Conservation (phyloP, 2,329 filamentous ascomycete genomes). For the Zasmidium angulare region DNA sequence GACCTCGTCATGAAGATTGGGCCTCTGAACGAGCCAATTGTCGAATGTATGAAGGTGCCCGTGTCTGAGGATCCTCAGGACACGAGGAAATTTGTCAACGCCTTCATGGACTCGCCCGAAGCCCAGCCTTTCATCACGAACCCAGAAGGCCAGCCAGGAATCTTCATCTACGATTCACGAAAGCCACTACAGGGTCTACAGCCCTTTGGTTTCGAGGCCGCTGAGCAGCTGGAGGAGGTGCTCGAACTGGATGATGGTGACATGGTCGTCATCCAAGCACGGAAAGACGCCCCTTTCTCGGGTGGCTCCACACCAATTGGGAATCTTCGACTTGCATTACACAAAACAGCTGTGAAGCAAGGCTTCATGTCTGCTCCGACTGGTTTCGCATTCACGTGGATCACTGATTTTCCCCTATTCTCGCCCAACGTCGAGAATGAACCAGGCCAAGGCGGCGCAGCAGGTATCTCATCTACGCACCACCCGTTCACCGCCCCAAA, state of each 20-base stretch:
- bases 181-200: slow-evolving; percentile 76
- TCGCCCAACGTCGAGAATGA: slow-evolving; percentile 65
- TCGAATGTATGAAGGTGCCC: slow-evolving; percentile 73
- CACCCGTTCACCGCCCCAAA: slow-evolving; percentile 94
- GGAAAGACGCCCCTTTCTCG: slow-evolving; percentile 61
- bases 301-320: slow-evolving; percentile 75
- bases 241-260: slow-evolving; percentile 68
- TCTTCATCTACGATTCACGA: slow-evolving; percentile 71
- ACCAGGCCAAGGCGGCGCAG: slow-evolving; percentile 76
- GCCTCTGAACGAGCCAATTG: slow-evolving; percentile 62
- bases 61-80: slow-evolving; percentile 54
- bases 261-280: slow-evolving; percentile 77
- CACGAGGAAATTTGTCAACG: slow-evolving; percentile 61
- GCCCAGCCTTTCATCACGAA: slow-evolving; percentile 63
- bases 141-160: slow-evolving; percentile 73
- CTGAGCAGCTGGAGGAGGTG: slow-evolving; percentile 56
- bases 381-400: slow-evolving; percentile 74
- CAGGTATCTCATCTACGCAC: slow-evolving; percentile 83
- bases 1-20: slow-evolving; percentile 76
- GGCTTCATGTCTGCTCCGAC: slow-evolving; percentile 53
- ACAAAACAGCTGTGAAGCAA: slow-evolving; percentile 66
- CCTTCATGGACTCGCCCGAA: slow-evolving; percentile 69
- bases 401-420: slow-evolving; percentile 90
- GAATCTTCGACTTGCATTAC: slow-evolving; percentile 68
- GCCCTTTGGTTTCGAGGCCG: slow-evolving; percentile 71